Base-by-base conservation (phyloP, 1,139 yeast genomes). In the Blastobotrys buckinghamii region DNA sequence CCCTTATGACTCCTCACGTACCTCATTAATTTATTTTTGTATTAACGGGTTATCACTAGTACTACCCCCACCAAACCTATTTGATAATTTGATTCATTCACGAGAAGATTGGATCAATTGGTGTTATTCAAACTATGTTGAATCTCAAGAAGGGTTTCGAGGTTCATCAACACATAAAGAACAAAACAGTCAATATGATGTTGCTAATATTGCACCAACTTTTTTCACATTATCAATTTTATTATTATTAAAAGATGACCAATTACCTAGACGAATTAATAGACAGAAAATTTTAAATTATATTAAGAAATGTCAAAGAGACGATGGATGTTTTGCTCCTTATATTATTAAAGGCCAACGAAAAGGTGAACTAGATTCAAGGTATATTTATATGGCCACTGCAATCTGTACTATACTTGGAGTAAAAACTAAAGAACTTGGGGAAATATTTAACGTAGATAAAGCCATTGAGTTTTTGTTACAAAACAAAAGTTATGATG, bases 361-460 rank as follows among this genome's bases (percentile, higher is more conserved):
- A 1, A 74, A 69, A 59, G 94, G 87, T 15, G 90, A 84, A 45
- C 70, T 73, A 15, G 97, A 89, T 64, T 64, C 86, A 48, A 69
- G 97, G 50, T 79, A 80, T 54, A 78, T 87, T 50, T 87, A 86
- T 70, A 74, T 89, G 55, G 96, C 96, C 0, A 68, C 77, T 2
- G 75, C 84, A 1, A 79, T 87, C 6, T 65, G 86, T 24, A 71
- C 15, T 12, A 30, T 24, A 19, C 17, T 32, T 32, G 32, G 29
- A 3, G 9, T 13, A 8, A 39, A 39, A 24, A 38, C 16, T 29
- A 35, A n/a, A n/a, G n/a, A n/a, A n/a, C n/a, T n/a, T n/a, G n/a
- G n/a, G n/a, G 22, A 19, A 9, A 26, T 35, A 12, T 8, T 22
- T 6, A 39, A 42, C 32, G 30, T 41, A 19, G 50, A 39, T 2